Evolutionary conservation across 305 asterid species (phyloP).

Genomic region (Coffea humblotiana): DNA sequence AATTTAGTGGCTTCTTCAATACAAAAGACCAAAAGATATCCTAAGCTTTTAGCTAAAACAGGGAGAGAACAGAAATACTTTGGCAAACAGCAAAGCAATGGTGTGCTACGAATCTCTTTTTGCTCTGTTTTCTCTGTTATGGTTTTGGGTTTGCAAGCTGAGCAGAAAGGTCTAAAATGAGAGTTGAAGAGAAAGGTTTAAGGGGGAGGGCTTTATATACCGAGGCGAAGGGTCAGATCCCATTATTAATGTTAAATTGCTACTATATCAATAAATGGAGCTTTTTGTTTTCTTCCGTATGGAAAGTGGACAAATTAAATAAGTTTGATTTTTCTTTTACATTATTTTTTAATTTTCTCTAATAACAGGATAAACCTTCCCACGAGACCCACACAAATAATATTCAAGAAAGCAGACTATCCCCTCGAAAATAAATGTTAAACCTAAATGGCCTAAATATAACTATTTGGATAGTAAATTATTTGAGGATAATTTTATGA

Average conservation of each 20-base stretch:
- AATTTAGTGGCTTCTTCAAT: conserved; percentile 1
- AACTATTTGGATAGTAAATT: too few relatives aligned
- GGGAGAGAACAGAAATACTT: background rate
- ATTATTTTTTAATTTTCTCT: background rate
- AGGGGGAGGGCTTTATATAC: background rate
- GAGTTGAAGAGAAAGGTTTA: background rate
- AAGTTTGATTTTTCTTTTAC: background rate
- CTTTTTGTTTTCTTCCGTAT: background rate
- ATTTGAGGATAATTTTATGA: too few relatives aligned
- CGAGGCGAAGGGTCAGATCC: background rate
- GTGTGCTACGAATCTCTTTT: background rate
- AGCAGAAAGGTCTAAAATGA: background rate
- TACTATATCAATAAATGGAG: background rate
- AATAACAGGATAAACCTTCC: background rate
- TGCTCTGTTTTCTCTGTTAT: background rate
- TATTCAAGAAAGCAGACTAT: too few relatives aligned
- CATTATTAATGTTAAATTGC: background rate
- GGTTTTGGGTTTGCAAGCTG: background rate
- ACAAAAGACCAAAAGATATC: background rate
- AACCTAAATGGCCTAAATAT: too few relatives aligned
- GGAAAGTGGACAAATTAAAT: background rate
- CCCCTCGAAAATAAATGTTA: too few relatives aligned
- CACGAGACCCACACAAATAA: too few relatives aligned
- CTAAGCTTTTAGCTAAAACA: background rate
- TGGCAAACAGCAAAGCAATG: background rate